Percentiles rank a stretch among this genome's conserved stretches.
phyloP scores from a whole-genome alignment of 2,329 filamentous ascomycete genomes.

The Blastomyces parvus region DNA sequence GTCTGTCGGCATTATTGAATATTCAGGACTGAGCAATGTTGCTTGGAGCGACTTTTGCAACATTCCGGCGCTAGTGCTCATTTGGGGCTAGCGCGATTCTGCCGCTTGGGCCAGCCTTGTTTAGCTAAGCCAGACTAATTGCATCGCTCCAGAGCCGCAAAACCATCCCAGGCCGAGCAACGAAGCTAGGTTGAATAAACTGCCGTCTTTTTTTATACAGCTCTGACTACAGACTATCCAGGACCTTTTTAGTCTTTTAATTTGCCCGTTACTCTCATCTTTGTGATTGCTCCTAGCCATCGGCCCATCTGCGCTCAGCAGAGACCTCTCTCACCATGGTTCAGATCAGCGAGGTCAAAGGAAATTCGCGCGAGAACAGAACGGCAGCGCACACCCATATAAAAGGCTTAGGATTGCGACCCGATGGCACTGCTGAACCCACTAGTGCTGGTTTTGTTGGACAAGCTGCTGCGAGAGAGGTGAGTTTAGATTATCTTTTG shows the following conservation, averaged over 20 bases:
- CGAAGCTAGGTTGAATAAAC: too few relatives aligned
- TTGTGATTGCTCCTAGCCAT: neutral
- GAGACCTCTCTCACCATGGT: constrained; percentile 49
- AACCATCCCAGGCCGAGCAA: neutral
- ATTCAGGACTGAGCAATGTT: neutral
- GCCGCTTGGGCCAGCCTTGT: neutral
- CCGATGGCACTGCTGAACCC: constrained; percentile 76
- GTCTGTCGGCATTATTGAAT: neutral
- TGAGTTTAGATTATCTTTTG: constrained; percentile 33
- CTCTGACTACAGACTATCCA: neutral
- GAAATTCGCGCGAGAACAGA: constrained; percentile 86
- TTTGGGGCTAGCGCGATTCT: neutral
- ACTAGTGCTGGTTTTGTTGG: constrained; percentile 79
- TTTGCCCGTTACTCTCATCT: neutral
- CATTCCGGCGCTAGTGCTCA: neutral
- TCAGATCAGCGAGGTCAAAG: constrained; percentile 89
- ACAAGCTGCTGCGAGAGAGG: constrained; percentile 79
- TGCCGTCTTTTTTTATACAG: too few relatives aligned
- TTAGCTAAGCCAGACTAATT: neutral
- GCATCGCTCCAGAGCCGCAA: neutral
- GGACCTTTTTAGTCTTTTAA: neutral
- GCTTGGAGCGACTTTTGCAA: neutral
- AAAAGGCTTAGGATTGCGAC: constrained; percentile 79
- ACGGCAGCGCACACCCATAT: constrained; percentile 97
- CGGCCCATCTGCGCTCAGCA: neutral